Evolutionary conservation across 192 early-diverging fungal species (phyloP).

Genomic region (Coemansia javaensis): DNA sequence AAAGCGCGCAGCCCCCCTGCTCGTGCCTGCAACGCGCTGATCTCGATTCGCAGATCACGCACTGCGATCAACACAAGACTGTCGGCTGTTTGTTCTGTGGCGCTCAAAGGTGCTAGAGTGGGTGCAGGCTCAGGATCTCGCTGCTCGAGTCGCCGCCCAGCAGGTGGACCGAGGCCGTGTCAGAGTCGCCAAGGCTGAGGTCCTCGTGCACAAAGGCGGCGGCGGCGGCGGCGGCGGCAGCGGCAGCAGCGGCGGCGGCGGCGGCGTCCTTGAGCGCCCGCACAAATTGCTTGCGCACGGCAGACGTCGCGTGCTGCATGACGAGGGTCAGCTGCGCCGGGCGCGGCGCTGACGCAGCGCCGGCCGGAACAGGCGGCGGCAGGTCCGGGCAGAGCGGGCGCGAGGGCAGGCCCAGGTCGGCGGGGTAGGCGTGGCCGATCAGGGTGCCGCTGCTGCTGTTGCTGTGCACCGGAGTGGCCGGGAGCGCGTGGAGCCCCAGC

Average conservation of each 20-base stretch:
- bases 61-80: too few species aligned
- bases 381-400: slow-evolving; percentile 3
- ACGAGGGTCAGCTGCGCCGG: slow-evolving; percentile 41
- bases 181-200: slow-evolving; percentile 7
- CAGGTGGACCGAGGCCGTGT: slow-evolving; percentile 3
- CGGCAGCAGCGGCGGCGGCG: too few species aligned
- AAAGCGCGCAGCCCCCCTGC: too few species aligned
- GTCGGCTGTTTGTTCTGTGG: too few species aligned
- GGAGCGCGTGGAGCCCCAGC: too few species aligned
- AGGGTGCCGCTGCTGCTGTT: slow-evolving; percentile 16
- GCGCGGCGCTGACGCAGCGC: slow-evolving; percentile 7
- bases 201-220: slow-evolving; percentile 7
- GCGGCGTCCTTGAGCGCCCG: slow-evolving; percentile 39
- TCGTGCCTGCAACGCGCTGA: too few species aligned
- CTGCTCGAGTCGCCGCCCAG: slow-evolving; percentile 25
- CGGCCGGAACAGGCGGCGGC: background rate
- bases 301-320: slow-evolving; percentile 41
- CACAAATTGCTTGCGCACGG: slow-evolving; percentile 44
- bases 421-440: background rate
- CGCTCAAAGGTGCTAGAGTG: slow-evolving; percentile 21
- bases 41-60: too few species aligned
- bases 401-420: slow-evolving; percentile 3
- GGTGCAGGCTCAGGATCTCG: slow-evolving; percentile 36
- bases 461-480: too few species aligned
- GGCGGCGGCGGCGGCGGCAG: too few species aligned